Evolutionary conservation across 148 eudicot species (phyloP).

Genomic region (Polygonum aviculare): DNA sequence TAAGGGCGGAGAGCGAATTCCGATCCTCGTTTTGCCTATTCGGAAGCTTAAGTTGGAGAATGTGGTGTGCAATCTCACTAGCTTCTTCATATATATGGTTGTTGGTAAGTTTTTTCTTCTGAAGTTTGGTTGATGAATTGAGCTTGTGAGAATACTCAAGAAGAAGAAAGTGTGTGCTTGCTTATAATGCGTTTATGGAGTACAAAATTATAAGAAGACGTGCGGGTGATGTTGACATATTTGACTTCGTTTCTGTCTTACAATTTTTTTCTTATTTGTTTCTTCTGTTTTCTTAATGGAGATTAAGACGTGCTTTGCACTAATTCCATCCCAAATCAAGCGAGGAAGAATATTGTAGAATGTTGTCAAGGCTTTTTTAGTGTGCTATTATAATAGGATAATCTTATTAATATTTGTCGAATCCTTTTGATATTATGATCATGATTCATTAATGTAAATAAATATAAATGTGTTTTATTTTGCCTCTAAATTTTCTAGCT

Average conservation of each 20-base stretch:
- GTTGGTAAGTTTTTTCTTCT: not conserved
- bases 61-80: constrained; percentile 19
- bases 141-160: not conserved
- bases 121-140: not conserved
- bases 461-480: no score
- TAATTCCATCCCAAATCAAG: not conserved
- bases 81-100: not conserved
- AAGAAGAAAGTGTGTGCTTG: not conserved
- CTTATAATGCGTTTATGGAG: not conserved
- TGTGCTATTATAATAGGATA: not conserved
- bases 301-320: constrained; percentile 5
- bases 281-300: not conserved
- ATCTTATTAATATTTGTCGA: not conserved
- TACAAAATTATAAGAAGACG: not conserved
- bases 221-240: not conserved
- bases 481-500: no score
- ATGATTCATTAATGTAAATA: no score
- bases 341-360: no score
- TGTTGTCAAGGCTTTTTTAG: not conserved
- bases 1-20: constrained; percentile 34
- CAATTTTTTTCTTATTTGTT: not conserved
- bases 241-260: not conserved
- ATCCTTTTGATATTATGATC: no score
- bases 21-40: constrained; percentile 25
- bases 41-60: constrained; percentile 33